phyloP scores from a whole-genome alignment of 1,284 basidiomycete genomes.

The Prillingera fragicola region DNA sequence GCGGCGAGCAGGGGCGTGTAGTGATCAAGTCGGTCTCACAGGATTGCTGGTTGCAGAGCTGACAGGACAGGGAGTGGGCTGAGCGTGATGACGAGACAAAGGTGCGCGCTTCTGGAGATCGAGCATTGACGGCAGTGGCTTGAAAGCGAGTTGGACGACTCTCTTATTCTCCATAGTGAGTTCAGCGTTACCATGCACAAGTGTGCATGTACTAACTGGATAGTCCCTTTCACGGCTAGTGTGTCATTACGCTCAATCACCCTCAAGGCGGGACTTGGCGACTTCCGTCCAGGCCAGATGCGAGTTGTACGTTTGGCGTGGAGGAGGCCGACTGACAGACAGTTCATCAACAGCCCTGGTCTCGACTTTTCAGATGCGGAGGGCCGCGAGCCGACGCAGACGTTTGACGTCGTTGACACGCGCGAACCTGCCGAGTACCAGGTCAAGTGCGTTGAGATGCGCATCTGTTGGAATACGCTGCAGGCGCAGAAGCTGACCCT shows the following conservation, averaged over 20 bases:
- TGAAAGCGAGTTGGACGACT: constrained; percentile 47
- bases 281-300: constrained; percentile 34
- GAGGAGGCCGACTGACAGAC: not conserved
- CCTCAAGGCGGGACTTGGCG: constrained; percentile 43
- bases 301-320: constrained; percentile 30
- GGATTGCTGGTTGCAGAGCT: not conserved
- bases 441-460: constrained; percentile 35
- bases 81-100: constrained; percentile 39
- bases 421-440: constrained; percentile 45
- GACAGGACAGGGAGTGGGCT: constrained; percentile 34
- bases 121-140: constrained; percentile 16
- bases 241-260: constrained; percentile 46
- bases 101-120: too few species aligned
- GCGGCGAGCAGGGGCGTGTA: constrained; percentile 37
- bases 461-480: not conserved
- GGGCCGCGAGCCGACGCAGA: constrained; percentile 33
- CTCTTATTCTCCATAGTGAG: constrained; percentile 44
- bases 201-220: not conserved
- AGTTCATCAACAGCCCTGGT: constrained; percentile 41
- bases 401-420: constrained; percentile 33
- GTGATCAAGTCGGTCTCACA: constrained; percentile 45
- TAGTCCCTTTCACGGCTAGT: constrained; percentile 46
- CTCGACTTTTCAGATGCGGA: constrained; percentile 46
- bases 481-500: constrained; percentile 1
- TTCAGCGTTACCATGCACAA: not conserved